Evolutionary conservation across 83 land plant species (phyloP).

Genomic region (Diphasiastrum complanatum): DNA sequence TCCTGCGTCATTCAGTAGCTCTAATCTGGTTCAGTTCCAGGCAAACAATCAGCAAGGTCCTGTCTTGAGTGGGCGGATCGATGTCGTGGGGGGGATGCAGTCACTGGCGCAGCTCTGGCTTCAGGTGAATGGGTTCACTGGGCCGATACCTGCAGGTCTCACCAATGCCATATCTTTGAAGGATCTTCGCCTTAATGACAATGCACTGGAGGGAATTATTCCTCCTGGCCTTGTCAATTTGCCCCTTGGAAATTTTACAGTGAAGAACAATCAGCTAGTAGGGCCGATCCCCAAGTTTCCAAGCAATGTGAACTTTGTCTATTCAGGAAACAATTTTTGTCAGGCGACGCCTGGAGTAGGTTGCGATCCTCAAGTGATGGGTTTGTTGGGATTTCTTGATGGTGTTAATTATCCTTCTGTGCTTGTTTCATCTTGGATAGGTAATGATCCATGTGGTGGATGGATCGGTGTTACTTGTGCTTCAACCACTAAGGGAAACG

Average conservation of each 20-base stretch:
- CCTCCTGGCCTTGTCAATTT: not conserved
- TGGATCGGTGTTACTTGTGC: not conserved
- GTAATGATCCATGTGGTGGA: constrained; percentile 7
- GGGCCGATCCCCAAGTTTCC: not conserved
- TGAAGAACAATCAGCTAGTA: too few species aligned
- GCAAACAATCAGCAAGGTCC: constrained; percentile 6
- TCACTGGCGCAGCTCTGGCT: constrained; percentile 10
- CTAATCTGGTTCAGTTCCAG: not conserved
- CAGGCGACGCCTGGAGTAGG: constrained; percentile 1
- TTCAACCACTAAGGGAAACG: too few species aligned
- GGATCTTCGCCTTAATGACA: constrained; percentile 6
- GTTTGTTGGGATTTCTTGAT: not conserved
- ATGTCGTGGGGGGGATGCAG: constrained; percentile 4
- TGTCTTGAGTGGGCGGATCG: not conserved
- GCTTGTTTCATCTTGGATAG: constrained; percentile 1
- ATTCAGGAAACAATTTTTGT: constrained; percentile 10
- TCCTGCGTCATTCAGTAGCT: not conserved
- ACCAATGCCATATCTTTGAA: not conserved
- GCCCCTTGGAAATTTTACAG: not conserved
- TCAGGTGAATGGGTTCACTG: constrained; percentile 9
- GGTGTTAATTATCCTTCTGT: constrained; percentile 1
- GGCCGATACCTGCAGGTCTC: constrained; percentile 10
- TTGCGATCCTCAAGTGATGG: not conserved
- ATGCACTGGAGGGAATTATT: not conserved
- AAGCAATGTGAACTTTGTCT: not conserved